Evolutionary conservation across 2,329 filamentous ascomycete genomes (phyloP).

Genomic region (Aspergillus carbonarius): DNA sequence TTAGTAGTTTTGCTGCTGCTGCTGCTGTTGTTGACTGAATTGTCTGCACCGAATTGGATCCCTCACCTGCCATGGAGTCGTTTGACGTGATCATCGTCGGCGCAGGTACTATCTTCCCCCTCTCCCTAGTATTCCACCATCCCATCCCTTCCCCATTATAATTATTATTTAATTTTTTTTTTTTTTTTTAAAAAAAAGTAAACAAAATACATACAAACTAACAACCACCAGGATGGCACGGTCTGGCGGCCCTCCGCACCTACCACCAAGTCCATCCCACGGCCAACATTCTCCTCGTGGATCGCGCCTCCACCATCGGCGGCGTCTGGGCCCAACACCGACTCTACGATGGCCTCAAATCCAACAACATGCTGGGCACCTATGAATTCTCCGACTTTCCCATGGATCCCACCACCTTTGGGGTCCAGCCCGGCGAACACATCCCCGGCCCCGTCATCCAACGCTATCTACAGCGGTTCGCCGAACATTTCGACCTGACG

Average conservation of each 20-base stretch:
- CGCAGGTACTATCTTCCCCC: conserved; percentile 11
- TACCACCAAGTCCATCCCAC: conserved; percentile 60
- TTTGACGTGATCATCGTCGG: conserved; percentile 34
- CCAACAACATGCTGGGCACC: conserved; percentile 71
- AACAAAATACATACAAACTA: too few species aligned
- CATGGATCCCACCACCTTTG: conserved; percentile 58
- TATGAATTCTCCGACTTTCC: conserved; percentile 75
- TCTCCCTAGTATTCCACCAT: neutral
- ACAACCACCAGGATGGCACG: conserved; percentile 58
- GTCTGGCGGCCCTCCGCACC: conserved; percentile 62
- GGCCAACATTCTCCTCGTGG: conserved; percentile 58
- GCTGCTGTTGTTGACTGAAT: neutral
- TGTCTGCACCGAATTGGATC: neutral
- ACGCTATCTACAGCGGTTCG: conserved; percentile 58
- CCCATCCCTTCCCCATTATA: neutral
- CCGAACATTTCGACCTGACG: conserved; percentile 53
- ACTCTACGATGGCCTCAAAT: conserved; percentile 66
- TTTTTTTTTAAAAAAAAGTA: too few species aligned
- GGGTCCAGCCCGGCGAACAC: conserved; percentile 53
- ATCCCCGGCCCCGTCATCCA: conserved; percentile 59
- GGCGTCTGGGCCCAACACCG: conserved; percentile 69
- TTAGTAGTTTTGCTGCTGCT: too few species aligned
- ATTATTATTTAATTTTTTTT: too few species aligned
- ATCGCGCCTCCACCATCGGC: conserved; percentile 58
- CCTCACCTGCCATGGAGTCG: conserved; percentile 21